Base-by-base conservation (phyloP, 805 yeast species). In the Lachancea sp. region DNA sequence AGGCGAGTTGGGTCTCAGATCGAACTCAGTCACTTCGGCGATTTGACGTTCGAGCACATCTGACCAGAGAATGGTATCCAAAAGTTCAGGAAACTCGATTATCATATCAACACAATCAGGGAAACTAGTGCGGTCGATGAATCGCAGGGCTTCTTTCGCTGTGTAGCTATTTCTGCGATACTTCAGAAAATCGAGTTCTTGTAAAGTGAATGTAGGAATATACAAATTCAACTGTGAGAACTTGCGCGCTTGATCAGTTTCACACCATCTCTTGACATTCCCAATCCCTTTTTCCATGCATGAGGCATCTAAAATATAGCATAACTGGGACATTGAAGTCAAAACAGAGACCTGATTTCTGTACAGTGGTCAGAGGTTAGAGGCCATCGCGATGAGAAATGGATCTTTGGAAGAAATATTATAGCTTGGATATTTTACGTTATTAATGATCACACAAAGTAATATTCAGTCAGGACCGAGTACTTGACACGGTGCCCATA, bases 221-320 rank as follows among this genome's bases (percentile, higher is more conserved):
- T 49, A 82, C 62, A 59, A 63, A 70, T 40, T 78, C 56, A 46
- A 61, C 35, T 36, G 67, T 55, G 47, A 46, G 24, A 49, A 42
- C 6, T 50, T 45, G 23, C 29, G 29, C 6, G 23, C 29, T 4
- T 45, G 41, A 16, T 45, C 38, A 16, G 65, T 52, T 36, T 68
- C 62, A 43, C 71, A 67, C 88, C 88, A 82, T 50, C 76, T 63
- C 54, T 76, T 77, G 52, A 82, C 68, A 50, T 77, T 77, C 0
- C 84, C 85, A 33, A 82, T 66, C 2, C 87, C 90, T 40, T 79
- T 74, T 15, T 78, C 77, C 45, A 82, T 68, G 2, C 84, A 79
- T 5, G 84, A 73, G 16, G 80, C 83, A 54, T 82, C 89, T 30
- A 82, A 51, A 15, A 82, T 76, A 43, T 80, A 67, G 53, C 69